Conservation (phyloP, 495 filamentous ascomycete species). For the Aeminium ludgeri region DNA sequence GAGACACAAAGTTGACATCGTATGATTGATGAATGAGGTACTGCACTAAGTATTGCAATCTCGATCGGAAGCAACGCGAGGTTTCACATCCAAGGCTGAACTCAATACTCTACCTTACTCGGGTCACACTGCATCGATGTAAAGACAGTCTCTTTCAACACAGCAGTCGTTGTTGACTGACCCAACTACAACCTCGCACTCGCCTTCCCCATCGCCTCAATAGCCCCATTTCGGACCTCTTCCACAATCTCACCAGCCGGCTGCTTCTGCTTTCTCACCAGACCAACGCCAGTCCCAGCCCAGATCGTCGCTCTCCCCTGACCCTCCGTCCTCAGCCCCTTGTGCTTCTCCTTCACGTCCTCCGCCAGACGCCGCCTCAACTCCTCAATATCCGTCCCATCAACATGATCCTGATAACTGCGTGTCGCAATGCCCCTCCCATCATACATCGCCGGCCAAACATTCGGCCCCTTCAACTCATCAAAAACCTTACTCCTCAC, state of each 20-base stretch:
- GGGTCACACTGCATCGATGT: too few relatives aligned
- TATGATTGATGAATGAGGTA: too few relatives aligned
- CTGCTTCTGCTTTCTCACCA: constrained; percentile 33
- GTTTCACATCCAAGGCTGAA: too few relatives aligned
- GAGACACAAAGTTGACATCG: too few relatives aligned
- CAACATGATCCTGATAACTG: constrained; percentile 40
- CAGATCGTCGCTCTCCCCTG: constrained; percentile 59
- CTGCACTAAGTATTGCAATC: too few relatives aligned
- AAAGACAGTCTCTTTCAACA: too few relatives aligned
- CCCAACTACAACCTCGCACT: constrained; percentile 6
- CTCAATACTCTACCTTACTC: too few relatives aligned
- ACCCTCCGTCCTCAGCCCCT: constrained; percentile 35
- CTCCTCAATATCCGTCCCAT: constrained; percentile 39
- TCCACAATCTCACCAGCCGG: constrained; percentile 30
- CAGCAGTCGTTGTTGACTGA: too few relatives aligned
- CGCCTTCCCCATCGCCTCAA: neutral
- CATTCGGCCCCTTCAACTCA: constrained; percentile 45
- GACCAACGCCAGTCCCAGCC: constrained; percentile 39
- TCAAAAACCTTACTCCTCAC: constrained; percentile 55
- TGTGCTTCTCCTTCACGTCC: too few relatives aligned
- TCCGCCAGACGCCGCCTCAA: too few relatives aligned
- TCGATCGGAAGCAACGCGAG: too few relatives aligned
- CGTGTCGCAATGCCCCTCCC: constrained; percentile 46
- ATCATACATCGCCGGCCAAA: constrained; percentile 50
- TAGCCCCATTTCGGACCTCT: constrained; percentile 23